Conservation (phyloP, 1,139 yeast species). For the Nakaseomyces delphensis region DNA sequence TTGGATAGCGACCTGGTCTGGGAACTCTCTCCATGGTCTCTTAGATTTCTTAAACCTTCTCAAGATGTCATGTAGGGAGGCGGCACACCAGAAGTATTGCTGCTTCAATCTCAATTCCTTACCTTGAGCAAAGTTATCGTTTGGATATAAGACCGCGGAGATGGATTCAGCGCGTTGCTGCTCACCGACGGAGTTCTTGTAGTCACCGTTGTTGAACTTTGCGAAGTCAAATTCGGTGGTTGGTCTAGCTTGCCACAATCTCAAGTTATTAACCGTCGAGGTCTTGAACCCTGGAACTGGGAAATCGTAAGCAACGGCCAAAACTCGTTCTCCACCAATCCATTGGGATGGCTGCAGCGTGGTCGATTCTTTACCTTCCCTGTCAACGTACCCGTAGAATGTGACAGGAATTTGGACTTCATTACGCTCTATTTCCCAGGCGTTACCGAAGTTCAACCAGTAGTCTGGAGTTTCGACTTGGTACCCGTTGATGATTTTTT, state of each 20-base stretch:
- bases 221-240: conserved; percentile 86
- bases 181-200: conserved; percentile 70
- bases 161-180: conserved; percentile 89
- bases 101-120: conserved; percentile 89
- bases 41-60: conserved; percentile 80
- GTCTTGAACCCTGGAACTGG: conserved; percentile 91
- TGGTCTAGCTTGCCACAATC: conserved; percentile 88
- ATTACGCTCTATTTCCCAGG: conserved; percentile 84
- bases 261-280: conserved; percentile 73
- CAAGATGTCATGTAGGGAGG: conserved; percentile 82
- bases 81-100: conserved; percentile 96
- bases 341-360: conserved; percentile 48
- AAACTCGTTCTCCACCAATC: conserved; percentile 83
- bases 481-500: conserved; percentile 82
- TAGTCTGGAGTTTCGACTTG: conserved; percentile 93
- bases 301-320: conserved; percentile 88
- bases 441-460: conserved; percentile 81
- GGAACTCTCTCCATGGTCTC: conserved; percentile 72
- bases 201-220: conserved; percentile 89
- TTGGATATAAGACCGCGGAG: conserved; percentile 86
- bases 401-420: conserved; percentile 91
- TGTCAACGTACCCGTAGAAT: conserved; percentile 77
- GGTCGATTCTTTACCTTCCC: conserved; percentile 45
- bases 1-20: conserved; percentile 85
- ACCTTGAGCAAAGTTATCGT: conserved; percentile 85